Conservation (phyloP, 2,329 filamentous ascomycete genomes). For the Lojkania enalia region DNA sequence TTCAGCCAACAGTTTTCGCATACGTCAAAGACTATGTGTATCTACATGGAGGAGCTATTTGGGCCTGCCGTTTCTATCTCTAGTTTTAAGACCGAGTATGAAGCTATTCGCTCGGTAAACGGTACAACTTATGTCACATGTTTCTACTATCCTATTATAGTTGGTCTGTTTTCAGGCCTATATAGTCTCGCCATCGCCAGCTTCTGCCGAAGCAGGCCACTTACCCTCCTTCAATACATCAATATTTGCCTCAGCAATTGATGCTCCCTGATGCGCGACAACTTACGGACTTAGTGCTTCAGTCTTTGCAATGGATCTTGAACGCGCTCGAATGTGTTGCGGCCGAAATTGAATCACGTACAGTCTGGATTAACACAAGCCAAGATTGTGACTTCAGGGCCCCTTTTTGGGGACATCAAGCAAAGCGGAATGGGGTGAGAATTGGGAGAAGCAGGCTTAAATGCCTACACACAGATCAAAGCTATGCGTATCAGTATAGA, state of each 20-base stretch:
- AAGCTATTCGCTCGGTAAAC: slow-evolving; percentile 52
- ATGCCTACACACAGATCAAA: slow-evolving; percentile 5
- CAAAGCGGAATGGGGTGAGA: slow-evolving; percentile 5
- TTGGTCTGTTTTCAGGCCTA: too few relatives aligned
- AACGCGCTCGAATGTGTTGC: slow-evolving; percentile 50
- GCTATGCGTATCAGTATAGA: slow-evolving; percentile 4
- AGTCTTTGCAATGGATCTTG: slow-evolving; percentile 55
- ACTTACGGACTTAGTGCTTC: slow-evolving; percentile 57
- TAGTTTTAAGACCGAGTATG: slow-evolving; percentile 58
- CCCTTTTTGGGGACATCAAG: slow-evolving; percentile 1
- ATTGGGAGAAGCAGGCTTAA: slow-evolving; percentile 3
- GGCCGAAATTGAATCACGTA: slow-evolving; percentile 52
- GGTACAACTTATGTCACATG: slow-evolving; percentile 46
- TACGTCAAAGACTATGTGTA: slow-evolving; percentile 56
- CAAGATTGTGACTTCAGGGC: not conserved
- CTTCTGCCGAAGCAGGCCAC: too few relatives aligned
- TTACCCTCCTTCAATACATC: too few relatives aligned
- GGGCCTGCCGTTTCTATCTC: slow-evolving; percentile 64
- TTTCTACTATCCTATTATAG: too few relatives aligned
- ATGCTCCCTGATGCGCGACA: too few relatives aligned
- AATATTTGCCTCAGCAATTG: too few relatives aligned
- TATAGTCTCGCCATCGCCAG: too few relatives aligned
- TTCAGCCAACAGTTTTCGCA: slow-evolving; percentile 60
- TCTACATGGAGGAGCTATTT: slow-evolving; percentile 63
- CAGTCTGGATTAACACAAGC: not conserved